Evolutionary conservation across 225 moss, liverwort and hornwort species (phyloP).

Genomic region (Thuidium tamariscinum): DNA sequence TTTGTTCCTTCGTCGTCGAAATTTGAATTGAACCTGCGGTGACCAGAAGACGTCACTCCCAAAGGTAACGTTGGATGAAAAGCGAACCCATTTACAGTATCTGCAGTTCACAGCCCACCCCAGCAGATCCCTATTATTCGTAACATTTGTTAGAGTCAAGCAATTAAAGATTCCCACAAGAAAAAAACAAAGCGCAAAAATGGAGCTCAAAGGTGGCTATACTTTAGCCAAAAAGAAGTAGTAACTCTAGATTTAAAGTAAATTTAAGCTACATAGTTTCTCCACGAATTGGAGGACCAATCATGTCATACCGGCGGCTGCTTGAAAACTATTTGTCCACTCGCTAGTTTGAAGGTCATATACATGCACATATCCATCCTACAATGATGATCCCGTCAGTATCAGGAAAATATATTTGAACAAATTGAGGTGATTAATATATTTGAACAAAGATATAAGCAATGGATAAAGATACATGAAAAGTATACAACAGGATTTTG

Average conservation of each 20-base stretch:
- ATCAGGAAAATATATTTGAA: background rate
- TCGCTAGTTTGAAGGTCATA: constrained; percentile 83
- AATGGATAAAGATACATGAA: background rate
- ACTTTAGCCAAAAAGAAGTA: background rate
- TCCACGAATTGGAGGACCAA: background rate
- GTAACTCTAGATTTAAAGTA: background rate
- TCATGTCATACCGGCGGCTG: constrained; percentile 55
- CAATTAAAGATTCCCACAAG: background rate
- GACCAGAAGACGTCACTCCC: constrained; percentile 86
- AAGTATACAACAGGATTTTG: background rate
- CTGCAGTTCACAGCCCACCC: constrained; percentile 26
- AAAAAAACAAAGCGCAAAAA: background rate
- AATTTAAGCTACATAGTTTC: background rate
- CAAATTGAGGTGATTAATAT: background rate
- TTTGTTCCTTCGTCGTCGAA: constrained; percentile 43
- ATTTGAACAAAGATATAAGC: background rate
- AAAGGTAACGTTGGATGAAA: constrained; percentile 90
- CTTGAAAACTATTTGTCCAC: constrained; percentile 85
- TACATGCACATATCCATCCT: constrained; percentile 90
- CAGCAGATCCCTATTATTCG: background rate
- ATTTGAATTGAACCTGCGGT: constrained; percentile 56
- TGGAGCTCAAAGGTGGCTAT: background rate
- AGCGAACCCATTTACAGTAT: constrained; percentile 86
- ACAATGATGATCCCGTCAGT: background rate
- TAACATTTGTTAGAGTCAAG: background rate